Evolutionary conservation across 768 basidiomycete species (phyloP).

Genomic region (Tricholoma sp.): DNA sequence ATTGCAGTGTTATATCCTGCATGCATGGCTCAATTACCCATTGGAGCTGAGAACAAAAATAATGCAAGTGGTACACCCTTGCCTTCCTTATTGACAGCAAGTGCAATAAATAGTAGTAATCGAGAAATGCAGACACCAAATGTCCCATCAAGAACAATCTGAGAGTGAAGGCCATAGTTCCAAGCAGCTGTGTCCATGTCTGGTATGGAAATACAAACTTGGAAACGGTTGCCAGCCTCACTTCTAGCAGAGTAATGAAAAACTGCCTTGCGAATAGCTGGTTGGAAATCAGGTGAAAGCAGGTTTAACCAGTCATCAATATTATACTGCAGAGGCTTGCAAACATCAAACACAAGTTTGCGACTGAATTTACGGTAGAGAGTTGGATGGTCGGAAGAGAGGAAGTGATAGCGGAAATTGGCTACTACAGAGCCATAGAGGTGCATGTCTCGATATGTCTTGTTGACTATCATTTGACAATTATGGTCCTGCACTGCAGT

Average conservation of each 20-base stretch:
- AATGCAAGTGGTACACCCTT: neutral
- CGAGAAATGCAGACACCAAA: neutral
- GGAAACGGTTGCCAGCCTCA: neutral
- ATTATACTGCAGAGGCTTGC: neutral
- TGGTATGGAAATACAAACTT: neutral
- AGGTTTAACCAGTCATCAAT: neutral
- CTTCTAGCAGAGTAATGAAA: too few species aligned
- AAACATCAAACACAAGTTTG: neutral
- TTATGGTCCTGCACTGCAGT: neutral
- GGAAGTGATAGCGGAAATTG: neutral
- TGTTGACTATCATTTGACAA: neutral
- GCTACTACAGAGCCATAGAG: neutral
- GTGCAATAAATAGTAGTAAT: neutral
- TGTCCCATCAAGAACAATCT: neutral
- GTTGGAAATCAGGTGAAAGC: neutral
- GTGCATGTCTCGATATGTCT: neutral
- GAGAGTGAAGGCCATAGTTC: neutral
- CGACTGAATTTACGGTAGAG: neutral
- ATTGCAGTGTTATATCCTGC: neutral
- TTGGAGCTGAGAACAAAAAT: neutral
- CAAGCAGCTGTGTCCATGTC: neutral
- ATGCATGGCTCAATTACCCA: neutral
- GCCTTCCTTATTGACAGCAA: neutral
- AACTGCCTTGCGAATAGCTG: neutral
- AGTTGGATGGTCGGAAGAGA: neutral